Evolutionary conservation across 176 grass and related monocot genomes (phyloP), one percentile per base, ranked within the genome.

Genomic region (Cocos nucifera): DNA sequence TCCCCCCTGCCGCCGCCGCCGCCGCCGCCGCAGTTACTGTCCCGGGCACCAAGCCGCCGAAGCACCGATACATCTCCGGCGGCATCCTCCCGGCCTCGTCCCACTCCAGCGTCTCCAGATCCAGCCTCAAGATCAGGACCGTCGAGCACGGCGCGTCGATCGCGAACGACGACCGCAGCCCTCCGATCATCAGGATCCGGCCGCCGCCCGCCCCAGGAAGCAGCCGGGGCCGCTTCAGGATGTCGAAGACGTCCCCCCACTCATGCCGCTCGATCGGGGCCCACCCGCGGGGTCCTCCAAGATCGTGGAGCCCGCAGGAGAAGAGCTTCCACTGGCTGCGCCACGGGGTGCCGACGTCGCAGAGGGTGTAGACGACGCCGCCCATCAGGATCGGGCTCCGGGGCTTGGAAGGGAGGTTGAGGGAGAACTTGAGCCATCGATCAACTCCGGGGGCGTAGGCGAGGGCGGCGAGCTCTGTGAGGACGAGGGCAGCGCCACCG

Each of bases 311-410:
- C 32, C 78, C 79, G 82, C 94, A 98, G 58, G 88, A 91, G 76
- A 89, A 98, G 63, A 98, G 85, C 64, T 90, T 92, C 94, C 94
- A 98, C 74, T 92, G 94, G 85, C 74, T 98, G 51, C 94, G 82
- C 94, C 94, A 98, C 9, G 94, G 84, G 0, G 84, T 83, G 61
- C 94, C 94, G 1, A 98, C 88, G 53, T 98, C 94, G 67, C 88
- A 93, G 3, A 98, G 85, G 4, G 94, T 85, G 71, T 93, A 93
- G 35, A 98, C 73, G 66, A 79, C 68, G 0, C 60, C 88, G 1
- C 84, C 82, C 4, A 80, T 86, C 2, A 98, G 82, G 64, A 98
- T 84, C 21, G 94, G 94, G 60, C 88, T 93, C 27, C 94, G 81
- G 4, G 94, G 94, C 50, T 98, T 98, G 53, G 88, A 92, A 4